Percentiles rank a stretch among this genome's conserved stretches.
phyloP scores from a whole-genome alignment of 768 basidiomycete species.

The Termitomyces sp. region DNA sequence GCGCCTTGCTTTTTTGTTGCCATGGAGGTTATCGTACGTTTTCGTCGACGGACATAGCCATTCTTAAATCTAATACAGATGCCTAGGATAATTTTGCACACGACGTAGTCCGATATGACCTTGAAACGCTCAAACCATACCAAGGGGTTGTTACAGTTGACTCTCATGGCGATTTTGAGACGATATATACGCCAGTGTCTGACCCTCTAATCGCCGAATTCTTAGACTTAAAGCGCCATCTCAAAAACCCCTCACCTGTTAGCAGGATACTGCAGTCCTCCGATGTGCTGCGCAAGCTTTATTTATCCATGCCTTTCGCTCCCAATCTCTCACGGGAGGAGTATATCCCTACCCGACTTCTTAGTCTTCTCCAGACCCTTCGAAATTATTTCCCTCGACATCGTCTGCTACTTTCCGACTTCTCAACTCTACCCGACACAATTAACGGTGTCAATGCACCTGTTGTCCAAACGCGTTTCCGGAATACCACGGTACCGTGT shows the following conservation, averaged over 20 bases:
- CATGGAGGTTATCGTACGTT: conserved; percentile 88
- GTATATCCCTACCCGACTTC: conserved; percentile 88
- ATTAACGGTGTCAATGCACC: conserved; percentile 77
- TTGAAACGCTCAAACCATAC: conserved; percentile 71
- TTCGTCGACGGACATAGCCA: background rate
- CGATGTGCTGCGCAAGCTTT: conserved; percentile 55
- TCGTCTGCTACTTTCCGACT: conserved; percentile 92
- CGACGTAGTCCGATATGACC: conserved; percentile 89
- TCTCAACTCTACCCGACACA: conserved; percentile 81
- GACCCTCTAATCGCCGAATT: conserved; percentile 83
- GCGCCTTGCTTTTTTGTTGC: conserved; percentile 92
- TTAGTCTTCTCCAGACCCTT: conserved; percentile 79
- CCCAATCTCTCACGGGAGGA: conserved; percentile 86
- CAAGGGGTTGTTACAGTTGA: conserved; percentile 83
- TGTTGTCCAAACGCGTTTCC: conserved; percentile 92
- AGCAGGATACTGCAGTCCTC: conserved; percentile 51
- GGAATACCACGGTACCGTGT: conserved; percentile 82
- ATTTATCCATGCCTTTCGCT: conserved; percentile 75
- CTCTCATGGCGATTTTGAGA: conserved; percentile 74
- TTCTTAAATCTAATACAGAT: background rate
- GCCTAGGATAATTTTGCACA: conserved; percentile 92
- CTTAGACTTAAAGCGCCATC: conserved; percentile 59
- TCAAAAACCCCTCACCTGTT: conserved; percentile 55
- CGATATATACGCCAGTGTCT: conserved; percentile 75
- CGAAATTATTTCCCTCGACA: conserved; percentile 85